These are phyloP conservation scores for Salix suchowensis DNA, from an alignment of 345 rosid genomes.

Conservation along the genomic window DNA sequence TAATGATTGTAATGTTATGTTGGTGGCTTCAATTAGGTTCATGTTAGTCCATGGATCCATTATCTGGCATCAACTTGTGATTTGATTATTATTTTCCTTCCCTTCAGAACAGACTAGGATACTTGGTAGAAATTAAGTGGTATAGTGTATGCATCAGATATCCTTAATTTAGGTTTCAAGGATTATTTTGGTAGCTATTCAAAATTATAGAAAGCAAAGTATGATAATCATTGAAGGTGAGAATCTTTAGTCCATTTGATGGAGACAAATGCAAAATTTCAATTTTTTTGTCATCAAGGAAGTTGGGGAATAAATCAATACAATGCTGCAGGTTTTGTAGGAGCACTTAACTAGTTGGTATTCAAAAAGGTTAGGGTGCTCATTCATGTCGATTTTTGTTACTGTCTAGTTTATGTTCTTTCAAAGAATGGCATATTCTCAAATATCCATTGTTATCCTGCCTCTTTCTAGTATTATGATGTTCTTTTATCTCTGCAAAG, in stretches of 20 bases:
- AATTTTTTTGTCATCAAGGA: neutral
- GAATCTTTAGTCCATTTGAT: neutral
- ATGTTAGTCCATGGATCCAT: neutral
- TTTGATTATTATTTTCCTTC: neutral
- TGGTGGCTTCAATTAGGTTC: neutral
- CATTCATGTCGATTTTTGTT: neutral
- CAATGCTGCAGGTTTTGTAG: neutral
- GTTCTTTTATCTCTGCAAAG: neutral
- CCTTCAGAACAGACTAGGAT: neutral
- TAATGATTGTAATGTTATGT: neutral
- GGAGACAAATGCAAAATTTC: neutral
- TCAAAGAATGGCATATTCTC: neutral
- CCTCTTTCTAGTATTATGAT: neutral
- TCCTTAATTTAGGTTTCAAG: neutral
- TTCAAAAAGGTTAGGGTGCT: neutral
- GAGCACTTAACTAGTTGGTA: neutral
- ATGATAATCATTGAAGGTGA: neutral
- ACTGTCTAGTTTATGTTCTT: neutral
- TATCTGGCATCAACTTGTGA: neutral
- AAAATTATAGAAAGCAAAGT: too few species aligned
- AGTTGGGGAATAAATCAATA: neutral
- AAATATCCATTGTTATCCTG: neutral
- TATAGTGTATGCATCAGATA: too few species aligned
- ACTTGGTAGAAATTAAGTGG: neutral
- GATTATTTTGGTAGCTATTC: neutral